phyloP scores from a whole-genome alignment of 2,329 filamentous ascomycete species.

The Trichoderma sp. region DNA sequence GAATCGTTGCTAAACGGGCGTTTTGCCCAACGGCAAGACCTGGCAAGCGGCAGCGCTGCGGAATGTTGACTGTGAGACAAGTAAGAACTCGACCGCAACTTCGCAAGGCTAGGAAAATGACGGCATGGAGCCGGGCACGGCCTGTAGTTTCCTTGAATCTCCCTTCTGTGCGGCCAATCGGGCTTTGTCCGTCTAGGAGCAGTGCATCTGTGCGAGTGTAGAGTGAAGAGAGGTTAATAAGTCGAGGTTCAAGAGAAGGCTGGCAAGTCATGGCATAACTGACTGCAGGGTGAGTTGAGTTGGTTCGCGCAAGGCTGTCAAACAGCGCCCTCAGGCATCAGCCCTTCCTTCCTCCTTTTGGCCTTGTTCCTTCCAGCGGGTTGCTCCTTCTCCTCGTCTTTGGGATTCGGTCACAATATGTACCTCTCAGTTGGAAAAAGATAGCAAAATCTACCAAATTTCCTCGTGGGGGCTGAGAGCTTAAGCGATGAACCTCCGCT shows the following conservation, averaged over 20 bases:
- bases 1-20: neutral
- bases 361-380: neutral
- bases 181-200: neutral
- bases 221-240: neutral
- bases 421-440: neutral
- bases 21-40: neutral
- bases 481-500: neutral
- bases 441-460: neutral
- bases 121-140: neutral
- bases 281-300: neutral
- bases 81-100: conserved; percentile 10
- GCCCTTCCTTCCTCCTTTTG: neutral
- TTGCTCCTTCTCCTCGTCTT: neutral
- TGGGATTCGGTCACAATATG: neutral
- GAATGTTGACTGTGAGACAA: conserved; percentile 9
- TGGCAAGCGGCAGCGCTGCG: neutral
- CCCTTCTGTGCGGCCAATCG: neutral
- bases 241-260: neutral
- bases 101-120: neutral
- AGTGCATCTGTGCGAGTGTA: neutral
- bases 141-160: neutral
- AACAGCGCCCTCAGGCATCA: neutral
- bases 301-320: conserved; percentile 1
- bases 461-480: neutral
- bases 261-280: neutral